Base-by-base conservation (phyloP, 2,329 filamentous ascomycete genomes). In the Sporothrix pseudoabietina region DNA sequence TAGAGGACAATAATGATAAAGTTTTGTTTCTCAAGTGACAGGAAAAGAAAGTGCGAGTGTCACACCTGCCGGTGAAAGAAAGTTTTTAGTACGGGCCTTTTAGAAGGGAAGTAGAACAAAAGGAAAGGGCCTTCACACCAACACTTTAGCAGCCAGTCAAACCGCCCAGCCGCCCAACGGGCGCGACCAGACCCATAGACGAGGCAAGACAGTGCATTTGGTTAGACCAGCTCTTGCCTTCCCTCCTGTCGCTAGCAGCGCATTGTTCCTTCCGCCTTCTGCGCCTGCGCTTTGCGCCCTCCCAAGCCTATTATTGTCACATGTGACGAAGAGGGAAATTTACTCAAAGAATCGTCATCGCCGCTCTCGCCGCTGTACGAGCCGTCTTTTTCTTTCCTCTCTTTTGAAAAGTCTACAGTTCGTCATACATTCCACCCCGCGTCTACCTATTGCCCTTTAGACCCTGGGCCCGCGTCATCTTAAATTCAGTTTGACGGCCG, bases 341-440 rank as follows among this genome's bases (percentile, higher is more conserved):
- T 73, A 57, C 72, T 65, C 44, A n/a, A 19, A 63, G 16, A 73
- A 73, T 71, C 72, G 72, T 73, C 72, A 71, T 71, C 72, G 47
- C 55, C 57, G 44, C 14, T 52, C 16, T n/a, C 65, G 47, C 44
- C 39, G 12, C 39, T 30, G 22, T 66, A 22, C n/a, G 14, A 22
- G 41, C 16, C 22, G 39, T 47, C 35, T n/a, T 1, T 30, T 39
- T 32, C 35, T 55, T 69, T 52, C 22, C 19, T 22, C 6, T n/a
- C 14, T 9, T 39, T 61, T 26, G 26, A 12, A 44, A 30, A 47
- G 16, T 12, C 14, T 9, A 12, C 59, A 10, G n/a, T 4, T 14
- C 26, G 8, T 32, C 2, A 1, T 2, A 12, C 39, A 47, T 47
- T 41, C 30, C 39, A 66, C 14, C 61, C 39, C 39, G 26, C 39